Conservation (phyloP, 257 asterid genomes). For the Solanum dulcamara region DNA sequence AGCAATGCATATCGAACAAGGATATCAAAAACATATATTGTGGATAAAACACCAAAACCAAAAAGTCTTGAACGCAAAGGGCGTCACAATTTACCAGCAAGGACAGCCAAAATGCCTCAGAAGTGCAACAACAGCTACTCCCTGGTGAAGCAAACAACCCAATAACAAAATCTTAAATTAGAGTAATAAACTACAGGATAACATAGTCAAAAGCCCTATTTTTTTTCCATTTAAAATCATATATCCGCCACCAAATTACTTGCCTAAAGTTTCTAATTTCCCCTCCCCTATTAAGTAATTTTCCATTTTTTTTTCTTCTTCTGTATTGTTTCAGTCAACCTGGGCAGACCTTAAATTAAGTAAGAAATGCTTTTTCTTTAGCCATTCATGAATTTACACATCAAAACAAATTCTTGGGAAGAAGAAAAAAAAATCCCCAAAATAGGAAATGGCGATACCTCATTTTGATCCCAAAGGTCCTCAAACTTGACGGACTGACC, state of each 20-base stretch:
- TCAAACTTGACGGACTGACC: slow-evolving; percentile 63
- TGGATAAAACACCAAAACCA: background rate
- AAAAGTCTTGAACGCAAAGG: background rate
- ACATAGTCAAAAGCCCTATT: background rate
- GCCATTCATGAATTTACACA: background rate
- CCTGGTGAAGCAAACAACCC: slow-evolving; percentile 20
- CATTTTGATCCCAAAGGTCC: slow-evolving; percentile 74
- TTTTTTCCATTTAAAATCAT: background rate
- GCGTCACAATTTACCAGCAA: slow-evolving; percentile 49
- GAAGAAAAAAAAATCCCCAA: background rate
- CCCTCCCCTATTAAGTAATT: background rate
- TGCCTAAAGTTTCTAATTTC: background rate
- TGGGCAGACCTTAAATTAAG: background rate
- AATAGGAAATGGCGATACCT: slow-evolving; percentile 25
- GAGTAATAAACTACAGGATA: background rate
- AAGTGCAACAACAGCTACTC: slow-evolving; percentile 80
- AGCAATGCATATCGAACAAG: background rate
- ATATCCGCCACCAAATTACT: background rate
- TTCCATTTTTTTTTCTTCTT: background rate
- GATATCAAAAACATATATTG: background rate
- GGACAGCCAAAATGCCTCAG: slow-evolving; percentile 90
- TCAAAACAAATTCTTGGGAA: background rate
- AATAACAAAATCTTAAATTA: background rate
- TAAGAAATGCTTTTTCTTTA: too few relatives aligned
- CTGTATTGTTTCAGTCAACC: background rate